A percentile compares a stretch with the other conserved stretches of the same genome.
phyloP scores from a whole-genome alignment of 345 rosid species.

The Hibiscus tridactylites region DNA sequence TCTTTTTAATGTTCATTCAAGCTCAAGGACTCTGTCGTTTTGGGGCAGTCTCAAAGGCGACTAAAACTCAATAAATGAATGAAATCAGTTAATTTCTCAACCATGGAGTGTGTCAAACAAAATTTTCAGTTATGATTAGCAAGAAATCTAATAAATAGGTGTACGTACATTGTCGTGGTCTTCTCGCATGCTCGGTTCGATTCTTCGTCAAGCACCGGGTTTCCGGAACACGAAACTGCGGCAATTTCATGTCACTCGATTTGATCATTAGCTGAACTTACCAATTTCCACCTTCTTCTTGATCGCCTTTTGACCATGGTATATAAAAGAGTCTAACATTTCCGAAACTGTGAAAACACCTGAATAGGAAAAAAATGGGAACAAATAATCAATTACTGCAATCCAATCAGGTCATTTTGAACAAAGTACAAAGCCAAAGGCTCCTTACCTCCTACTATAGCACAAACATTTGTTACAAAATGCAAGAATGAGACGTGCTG shows the following conservation, averaged over 20 bases:
- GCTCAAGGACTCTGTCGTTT: no score
- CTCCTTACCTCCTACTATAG: constrained; percentile 78
- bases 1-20: no score
- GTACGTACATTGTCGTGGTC: no score
- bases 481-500: constrained; percentile 81
- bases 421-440: no score
- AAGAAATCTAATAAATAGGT: no score
- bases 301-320: background rate
- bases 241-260: background rate
- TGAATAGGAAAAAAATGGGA: background rate
- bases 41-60: no score
- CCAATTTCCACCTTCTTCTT: background rate
- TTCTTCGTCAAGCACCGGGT: no score
- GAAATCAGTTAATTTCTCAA: background rate
- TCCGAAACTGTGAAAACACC: background rate
- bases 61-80: background rate
- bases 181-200: background rate
- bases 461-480: constrained; percentile 84
- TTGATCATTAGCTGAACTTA: background rate
- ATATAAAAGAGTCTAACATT: background rate
- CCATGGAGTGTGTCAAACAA: background rate
- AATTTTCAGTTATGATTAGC: no score
- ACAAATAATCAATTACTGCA: background rate
- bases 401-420: background rate
- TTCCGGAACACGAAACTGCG: no score